Evolutionary conservation across 2,329 filamentous ascomycete species (phyloP).

Genomic region (Penicillium verrucosum): DNA sequence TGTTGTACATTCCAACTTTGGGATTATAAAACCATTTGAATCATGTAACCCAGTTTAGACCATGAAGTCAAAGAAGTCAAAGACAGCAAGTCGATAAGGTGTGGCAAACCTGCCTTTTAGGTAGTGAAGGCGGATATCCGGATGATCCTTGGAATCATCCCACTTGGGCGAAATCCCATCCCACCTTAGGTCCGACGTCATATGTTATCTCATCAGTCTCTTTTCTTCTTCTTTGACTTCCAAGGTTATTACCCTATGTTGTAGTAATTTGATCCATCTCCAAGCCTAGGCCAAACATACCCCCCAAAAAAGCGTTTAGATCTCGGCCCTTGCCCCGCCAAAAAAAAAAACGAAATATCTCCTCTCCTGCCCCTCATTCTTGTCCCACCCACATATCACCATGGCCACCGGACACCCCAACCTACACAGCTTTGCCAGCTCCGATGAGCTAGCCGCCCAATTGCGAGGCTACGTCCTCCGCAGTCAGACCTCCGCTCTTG

Average conservation of each 20-base stretch:
- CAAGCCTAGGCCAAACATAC: not conserved
- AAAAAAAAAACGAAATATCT: not conserved
- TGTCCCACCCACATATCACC: constrained; percentile 3
- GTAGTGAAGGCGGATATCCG: not conserved
- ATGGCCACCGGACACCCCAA: constrained; percentile 49
- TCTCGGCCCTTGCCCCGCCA: not conserved
- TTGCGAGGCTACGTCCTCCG: constrained; percentile 80
- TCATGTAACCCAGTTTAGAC: not conserved
- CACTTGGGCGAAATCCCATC: not conserved
- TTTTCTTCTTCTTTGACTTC: not conserved
- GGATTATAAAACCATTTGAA: too few relatives aligned
- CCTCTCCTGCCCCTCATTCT: constrained; percentile 4
- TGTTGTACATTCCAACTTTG: not conserved
- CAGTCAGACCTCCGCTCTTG: constrained; percentile 73
- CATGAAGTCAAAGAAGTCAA: not conserved
- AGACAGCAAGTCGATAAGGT: constrained; percentile 3
- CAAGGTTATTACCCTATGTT: too few relatives aligned
- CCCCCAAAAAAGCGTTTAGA: not conserved
- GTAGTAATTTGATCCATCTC: not conserved
- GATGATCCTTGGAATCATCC: not conserved
- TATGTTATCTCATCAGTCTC: not conserved
- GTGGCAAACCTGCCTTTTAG: constrained; percentile 1
- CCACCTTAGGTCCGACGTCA: not conserved
- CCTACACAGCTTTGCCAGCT: constrained; percentile 75
- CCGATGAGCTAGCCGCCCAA: constrained; percentile 67